Evolutionary conservation across 2,329 filamentous ascomycete genomes (phyloP).

Genomic region (Ophiostoma australiae): DNA sequence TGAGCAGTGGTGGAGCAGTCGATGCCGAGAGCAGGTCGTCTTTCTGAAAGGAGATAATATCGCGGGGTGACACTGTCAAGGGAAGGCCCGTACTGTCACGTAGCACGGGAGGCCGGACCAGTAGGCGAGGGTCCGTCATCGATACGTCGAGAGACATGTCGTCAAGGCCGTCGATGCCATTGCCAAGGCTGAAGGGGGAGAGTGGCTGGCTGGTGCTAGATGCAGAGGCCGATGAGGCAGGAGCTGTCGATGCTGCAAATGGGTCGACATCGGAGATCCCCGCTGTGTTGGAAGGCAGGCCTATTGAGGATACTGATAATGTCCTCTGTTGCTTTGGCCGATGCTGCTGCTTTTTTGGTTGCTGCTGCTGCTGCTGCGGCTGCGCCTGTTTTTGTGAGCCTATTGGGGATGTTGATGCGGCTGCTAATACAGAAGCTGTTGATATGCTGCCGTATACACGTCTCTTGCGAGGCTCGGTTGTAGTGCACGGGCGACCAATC

Average conservation of each 20-base stretch:
- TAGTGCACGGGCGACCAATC: slow-evolving; percentile 26
- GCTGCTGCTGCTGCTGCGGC: slow-evolving; percentile 6
- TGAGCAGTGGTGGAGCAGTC: background rate
- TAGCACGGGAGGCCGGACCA: background rate
- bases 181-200: slow-evolving; percentile 10
- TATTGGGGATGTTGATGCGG: background rate
- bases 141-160: background rate
- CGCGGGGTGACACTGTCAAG: slow-evolving; percentile 16
- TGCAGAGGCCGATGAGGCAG: background rate
- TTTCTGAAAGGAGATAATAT: background rate
- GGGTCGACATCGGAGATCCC: background rate
- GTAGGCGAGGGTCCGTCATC: background rate
- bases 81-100: background rate
- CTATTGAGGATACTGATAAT: background rate
- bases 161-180: background rate
- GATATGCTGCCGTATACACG: slow-evolving; percentile 25
- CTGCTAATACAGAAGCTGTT: background rate
- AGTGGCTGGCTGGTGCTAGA: slow-evolving; percentile 2
- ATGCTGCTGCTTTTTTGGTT: background rate
- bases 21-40: background rate
- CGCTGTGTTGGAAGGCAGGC: background rate
- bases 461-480: slow-evolving; percentile 27
- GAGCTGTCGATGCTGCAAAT: background rate
- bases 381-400: background rate
- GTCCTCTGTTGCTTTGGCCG: background rate